Base-by-base conservation (phyloP, 2,329 filamentous ascomycete genomes). In the Exophiala calicioides region DNA sequence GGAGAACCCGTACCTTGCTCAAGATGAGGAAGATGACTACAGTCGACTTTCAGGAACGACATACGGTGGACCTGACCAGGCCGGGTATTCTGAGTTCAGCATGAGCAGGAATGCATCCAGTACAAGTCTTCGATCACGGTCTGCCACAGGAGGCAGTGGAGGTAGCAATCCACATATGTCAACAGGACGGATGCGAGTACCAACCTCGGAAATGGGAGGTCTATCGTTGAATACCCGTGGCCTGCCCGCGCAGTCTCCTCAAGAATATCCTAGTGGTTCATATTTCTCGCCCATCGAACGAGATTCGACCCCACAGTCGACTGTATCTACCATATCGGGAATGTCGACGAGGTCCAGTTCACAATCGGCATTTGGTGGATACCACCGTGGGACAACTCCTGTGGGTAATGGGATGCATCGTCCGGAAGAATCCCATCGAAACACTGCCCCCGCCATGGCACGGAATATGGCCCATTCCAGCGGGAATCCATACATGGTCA, bases 201-300 rank as follows among this genome's bases (percentile, higher is more conserved):
- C 54, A 4, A 46, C 46, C 3, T 35, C 29, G 8, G 53, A 52
- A 20, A 49, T 51, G 43, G 50, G 39, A 16, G 44, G 46, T n/a
- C 46, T 55, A 13, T 52, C 48, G 8, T 40, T 58, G 36, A 58
- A 57, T 31, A 58, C 56, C 18, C 50, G 50, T 26, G 49, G 49
- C 6, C 40, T 53, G 8, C 47, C 47, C 44, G 68, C 65, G 45
- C 67, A 72, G 41, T 88, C 86, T 10, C 85, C 88, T 1, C 73
- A 75, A 19, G 74, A 80, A 15, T 76, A 80, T 40, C 75, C 73
- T 26, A 80, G 75, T n/a, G 88, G 90, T 48, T 96, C 90, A 3
- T 97, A 96, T 69, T 98, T 98, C 68, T 97, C 91, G 0, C 93
- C 93, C 0, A 79, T 85, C 2, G 90, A 96, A 44, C 89, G 57